Conservation (phyloP, 345 rosid genomes). For the Rhodamnia rubescens region DNA sequence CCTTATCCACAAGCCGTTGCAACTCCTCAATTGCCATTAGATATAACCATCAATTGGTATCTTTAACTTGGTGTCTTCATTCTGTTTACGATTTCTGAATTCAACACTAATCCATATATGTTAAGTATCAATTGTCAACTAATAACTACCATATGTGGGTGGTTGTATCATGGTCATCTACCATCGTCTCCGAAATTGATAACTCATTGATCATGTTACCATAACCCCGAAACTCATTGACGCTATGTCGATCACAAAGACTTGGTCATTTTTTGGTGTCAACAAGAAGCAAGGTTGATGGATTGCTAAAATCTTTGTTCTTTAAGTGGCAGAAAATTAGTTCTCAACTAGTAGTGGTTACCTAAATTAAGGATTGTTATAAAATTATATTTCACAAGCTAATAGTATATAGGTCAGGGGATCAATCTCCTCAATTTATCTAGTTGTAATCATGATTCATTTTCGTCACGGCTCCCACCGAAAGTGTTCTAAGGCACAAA, state of each 20-base stretch:
- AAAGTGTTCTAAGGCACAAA: not conserved
- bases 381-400: not conserved
- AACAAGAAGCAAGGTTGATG: not conserved
- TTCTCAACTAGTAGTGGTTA: not conserved
- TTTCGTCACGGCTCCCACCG: not conserved
- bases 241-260: no score
- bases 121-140: not conserved
- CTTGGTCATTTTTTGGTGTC: no score
- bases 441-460: not conserved
- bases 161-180: not conserved
- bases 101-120: accelerated
- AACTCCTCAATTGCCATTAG: not conserved
- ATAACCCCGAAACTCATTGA: no score
- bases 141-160: accelerated
- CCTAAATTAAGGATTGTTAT: not conserved
- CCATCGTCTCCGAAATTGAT: accelerated
- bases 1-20: not conserved
- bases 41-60: not conserved
- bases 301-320: not conserved
- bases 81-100: not conserved
- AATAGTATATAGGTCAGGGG: not conserved
- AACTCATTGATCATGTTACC: not conserved
- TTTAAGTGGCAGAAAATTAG: not conserved
- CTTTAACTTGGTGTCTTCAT: not conserved
- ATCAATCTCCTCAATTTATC: not conserved